Evolutionary conservation across 495 filamentous ascomycete species (phyloP).

Genomic region (Baudoinia panamericana): DNA sequence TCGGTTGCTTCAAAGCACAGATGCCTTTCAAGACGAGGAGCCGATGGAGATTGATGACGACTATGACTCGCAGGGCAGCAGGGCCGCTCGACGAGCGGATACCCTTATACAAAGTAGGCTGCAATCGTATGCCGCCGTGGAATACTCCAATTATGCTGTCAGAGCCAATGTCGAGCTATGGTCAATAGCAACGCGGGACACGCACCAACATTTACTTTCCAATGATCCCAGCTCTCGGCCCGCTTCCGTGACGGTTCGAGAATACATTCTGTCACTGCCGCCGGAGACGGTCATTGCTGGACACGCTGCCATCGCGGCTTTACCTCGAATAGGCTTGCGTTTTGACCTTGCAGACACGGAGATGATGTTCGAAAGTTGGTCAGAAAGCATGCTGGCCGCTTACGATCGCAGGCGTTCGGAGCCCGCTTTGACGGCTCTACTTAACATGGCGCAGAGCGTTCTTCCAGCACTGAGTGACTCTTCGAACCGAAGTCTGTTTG

Average conservation of each 20-base stretch:
- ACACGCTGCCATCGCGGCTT: conserved; percentile 38
- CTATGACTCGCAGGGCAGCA: conserved; percentile 46
- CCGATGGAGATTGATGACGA: conserved; percentile 69
- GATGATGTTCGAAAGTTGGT: conserved; percentile 39
- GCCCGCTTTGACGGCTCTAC: conserved; percentile 51
- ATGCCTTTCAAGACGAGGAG: conserved; percentile 34
- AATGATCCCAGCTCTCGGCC: no score
- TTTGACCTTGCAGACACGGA: conserved; percentile 31
- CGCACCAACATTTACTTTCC: no score
- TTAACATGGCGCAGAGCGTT: conserved; percentile 58
- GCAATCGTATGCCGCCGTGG: neutral
- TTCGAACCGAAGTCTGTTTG: conserved; percentile 41
- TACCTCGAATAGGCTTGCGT: conserved; percentile 35
- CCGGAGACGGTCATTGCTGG: conserved; percentile 48
- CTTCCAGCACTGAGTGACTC: conserved; percentile 48
- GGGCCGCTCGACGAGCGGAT: no score
- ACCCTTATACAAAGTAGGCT: no score
- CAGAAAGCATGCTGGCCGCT: conserved; percentile 45
- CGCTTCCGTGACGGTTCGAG: no score
- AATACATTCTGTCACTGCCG: conserved; percentile 44
- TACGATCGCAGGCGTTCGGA: conserved; percentile 65
- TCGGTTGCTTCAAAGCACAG: no score
- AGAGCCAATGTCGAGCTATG: conserved; percentile 2
- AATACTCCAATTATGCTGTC: conserved; percentile 4
- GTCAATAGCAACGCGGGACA: neutral